Conservation (phyloP, 208 protist genomes). For the Trypanosoma caninum region DNA sequence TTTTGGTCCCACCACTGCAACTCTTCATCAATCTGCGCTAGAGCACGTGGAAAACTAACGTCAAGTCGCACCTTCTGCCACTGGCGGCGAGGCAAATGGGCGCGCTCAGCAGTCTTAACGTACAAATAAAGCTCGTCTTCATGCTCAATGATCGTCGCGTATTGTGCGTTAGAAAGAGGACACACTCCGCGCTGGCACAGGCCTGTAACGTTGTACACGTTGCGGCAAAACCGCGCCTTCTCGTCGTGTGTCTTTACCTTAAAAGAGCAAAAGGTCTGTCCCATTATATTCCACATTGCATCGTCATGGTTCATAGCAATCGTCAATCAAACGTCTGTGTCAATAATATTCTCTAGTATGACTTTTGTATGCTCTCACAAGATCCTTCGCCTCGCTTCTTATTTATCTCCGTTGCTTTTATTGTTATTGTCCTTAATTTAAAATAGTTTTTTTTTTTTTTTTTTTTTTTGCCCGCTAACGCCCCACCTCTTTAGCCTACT, state of each 20-base stretch:
- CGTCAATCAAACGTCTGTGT: no score
- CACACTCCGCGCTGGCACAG: constrained; percentile 96
- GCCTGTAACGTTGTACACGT: constrained; percentile 98
- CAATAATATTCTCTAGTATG: no score
- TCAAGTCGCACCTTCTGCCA: constrained; percentile 98
- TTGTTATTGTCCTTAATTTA: no score
- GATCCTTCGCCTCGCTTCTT: no score
- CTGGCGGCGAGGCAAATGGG: constrained; percentile 95
- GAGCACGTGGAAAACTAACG: constrained; percentile 94
- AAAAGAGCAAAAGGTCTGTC: constrained; percentile 92
- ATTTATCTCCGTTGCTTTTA: no score
- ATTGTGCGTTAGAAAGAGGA: constrained; percentile 98
- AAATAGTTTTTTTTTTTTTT: no score
- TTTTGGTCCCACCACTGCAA: constrained; percentile 96
- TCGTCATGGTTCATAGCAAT: constrained; percentile 93
- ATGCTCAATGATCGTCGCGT: constrained; percentile 98
- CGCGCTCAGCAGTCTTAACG: constrained; percentile 99
- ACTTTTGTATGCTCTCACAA: no score
- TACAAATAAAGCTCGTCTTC: constrained; percentile 97
- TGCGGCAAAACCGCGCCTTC: constrained; percentile 97
- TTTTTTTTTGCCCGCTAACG: no score
- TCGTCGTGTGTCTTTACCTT: constrained; percentile 91
- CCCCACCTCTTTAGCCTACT: no score
- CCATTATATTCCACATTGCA: constrained; percentile 92
- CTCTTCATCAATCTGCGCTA: constrained; percentile 95